A percentile compares a stretch with the other conserved stretches of the same genome.
Evolutionary conservation across 2,329 filamentous ascomycete species (phyloP).

Genomic region (Aspergillus aculeatus): DNA sequence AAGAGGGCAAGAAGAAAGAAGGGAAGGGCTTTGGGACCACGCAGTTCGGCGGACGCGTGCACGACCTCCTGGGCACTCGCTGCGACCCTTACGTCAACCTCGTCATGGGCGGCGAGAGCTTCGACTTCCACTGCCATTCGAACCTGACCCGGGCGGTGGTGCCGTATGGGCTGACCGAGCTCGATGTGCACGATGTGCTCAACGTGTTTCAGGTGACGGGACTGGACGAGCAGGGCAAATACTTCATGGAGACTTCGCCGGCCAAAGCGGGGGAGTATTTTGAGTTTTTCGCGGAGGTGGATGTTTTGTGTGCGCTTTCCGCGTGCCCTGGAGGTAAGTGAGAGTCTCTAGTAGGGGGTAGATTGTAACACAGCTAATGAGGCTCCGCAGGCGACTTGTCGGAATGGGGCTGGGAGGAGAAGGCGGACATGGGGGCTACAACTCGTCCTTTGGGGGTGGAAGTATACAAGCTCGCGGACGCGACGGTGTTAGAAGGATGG

Average conservation of each 20-base stretch:
- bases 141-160: constrained; percentile 73
- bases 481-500: constrained; percentile 60
- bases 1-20: constrained; percentile 32
- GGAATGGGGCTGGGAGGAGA: constrained; percentile 74
- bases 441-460: constrained; percentile 75
- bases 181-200: constrained; percentile 79
- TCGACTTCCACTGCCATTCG: constrained; percentile 81
- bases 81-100: constrained; percentile 83
- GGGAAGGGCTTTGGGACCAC: constrained; percentile 37
- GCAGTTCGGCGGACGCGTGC: constrained; percentile 64
- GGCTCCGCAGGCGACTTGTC: constrained; percentile 63
- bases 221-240: constrained; percentile 67
- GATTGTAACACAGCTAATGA: constrained; percentile 15
- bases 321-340: constrained; percentile 68
- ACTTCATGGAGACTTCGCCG: constrained; percentile 65
- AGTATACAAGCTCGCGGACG: constrained; percentile 63
- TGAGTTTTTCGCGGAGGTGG: constrained; percentile 78
- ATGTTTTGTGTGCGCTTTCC: constrained; percentile 64
- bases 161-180: constrained; percentile 66
- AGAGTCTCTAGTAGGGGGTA: background rate
- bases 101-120: constrained; percentile 67
- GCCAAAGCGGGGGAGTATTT: constrained; percentile 55
- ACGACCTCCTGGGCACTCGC: constrained; percentile 77
- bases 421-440: constrained; percentile 59
- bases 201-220: constrained; percentile 87